These are phyloP conservation scores for Stevia rebaudiana DNA, from an alignment of 140 eudicot genomes.

Conservation along the genomic window DNA sequence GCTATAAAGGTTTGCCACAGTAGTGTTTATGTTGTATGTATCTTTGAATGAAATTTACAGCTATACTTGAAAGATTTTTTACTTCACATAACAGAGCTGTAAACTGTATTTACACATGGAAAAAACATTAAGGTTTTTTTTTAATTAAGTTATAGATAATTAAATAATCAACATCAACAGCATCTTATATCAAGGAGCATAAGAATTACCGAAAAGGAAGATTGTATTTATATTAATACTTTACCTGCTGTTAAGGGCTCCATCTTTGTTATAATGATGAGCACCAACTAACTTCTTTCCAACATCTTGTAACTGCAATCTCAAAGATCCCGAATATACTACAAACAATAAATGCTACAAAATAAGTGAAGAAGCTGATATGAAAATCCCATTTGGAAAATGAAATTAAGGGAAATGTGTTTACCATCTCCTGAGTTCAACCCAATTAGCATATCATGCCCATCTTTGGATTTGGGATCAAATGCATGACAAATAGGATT, in stretches of 20 bases:
- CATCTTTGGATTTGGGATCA: constrained; percentile 79
- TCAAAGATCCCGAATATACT: constrained; percentile 79
- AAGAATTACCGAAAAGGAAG: background rate
- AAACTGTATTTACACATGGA: background rate
- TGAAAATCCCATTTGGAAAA: background rate
- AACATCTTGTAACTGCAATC: constrained; percentile 76
- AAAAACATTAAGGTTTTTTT: background rate
- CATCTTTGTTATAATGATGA: constrained; percentile 92
- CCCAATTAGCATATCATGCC: constrained; percentile 85
- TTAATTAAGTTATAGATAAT: no score
- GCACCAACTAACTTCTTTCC: constrained; percentile 91
- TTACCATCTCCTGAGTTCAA: constrained; percentile 83
- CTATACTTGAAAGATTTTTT: background rate
- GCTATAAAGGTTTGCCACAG: background rate
- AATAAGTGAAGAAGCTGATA: constrained; percentile 17
- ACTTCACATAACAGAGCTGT: background rate
- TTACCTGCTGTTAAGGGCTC: constrained; percentile 70
- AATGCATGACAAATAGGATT: constrained; percentile 86
- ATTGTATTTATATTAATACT: background rate
- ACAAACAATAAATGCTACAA: constrained; percentile 31
- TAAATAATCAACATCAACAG: background rate
- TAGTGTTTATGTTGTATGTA: background rate
- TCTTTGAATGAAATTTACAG: background rate
- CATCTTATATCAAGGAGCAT: background rate
- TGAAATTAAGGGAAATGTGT: background rate